Conservation (phyloP, 139 green algal genomes). For the Auxenochlorella pyrenoidosa region DNA sequence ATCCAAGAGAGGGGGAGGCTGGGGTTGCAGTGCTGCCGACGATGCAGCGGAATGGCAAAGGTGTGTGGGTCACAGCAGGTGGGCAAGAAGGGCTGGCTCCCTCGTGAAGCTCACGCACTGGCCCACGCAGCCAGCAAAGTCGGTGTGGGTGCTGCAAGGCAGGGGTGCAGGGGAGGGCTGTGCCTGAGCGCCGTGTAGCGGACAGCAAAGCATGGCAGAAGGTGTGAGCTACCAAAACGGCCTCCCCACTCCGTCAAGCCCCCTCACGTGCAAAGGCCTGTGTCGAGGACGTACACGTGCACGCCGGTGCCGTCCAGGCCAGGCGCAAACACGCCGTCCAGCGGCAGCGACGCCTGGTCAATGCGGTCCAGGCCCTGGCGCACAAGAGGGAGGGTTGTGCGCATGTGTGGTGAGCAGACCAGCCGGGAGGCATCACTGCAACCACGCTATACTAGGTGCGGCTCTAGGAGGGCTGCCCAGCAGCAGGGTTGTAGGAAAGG, state of each 20-base stretch:
- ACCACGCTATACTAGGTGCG: no score
- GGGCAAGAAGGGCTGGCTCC: no score
- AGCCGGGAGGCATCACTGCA: no score
- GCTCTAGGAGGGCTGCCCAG: no score
- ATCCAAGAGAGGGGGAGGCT: no score
- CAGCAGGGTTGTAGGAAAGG: no score
- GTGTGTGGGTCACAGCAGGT: no score
- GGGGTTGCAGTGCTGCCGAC: no score
- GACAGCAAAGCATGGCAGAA: background rate
- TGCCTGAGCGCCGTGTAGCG: no score
- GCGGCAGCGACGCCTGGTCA: slow-evolving; percentile 54
- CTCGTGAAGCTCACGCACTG: slow-evolving; percentile 31
- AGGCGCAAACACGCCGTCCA: slow-evolving; percentile 40
- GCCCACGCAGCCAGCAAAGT: slow-evolving; percentile 49
- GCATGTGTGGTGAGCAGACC: background rate
- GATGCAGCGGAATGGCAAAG: no score
- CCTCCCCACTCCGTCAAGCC: background rate
- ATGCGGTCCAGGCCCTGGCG: slow-evolving; percentile 62
- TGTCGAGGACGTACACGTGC: slow-evolving; percentile 68
- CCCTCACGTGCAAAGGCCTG: slow-evolving; percentile 50
- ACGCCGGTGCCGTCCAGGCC: slow-evolving; percentile 55
- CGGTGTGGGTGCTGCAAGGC: slow-evolving; percentile 42
- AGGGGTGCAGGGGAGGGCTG: background rate
- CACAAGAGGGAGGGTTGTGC: background rate
- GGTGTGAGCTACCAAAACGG: no score